Percentiles rank a stretch among this genome's conserved stretches.
Conservation (phyloP, 1,284 basidiomycete genomes). For the Rhizoctonia solani region DNA sequence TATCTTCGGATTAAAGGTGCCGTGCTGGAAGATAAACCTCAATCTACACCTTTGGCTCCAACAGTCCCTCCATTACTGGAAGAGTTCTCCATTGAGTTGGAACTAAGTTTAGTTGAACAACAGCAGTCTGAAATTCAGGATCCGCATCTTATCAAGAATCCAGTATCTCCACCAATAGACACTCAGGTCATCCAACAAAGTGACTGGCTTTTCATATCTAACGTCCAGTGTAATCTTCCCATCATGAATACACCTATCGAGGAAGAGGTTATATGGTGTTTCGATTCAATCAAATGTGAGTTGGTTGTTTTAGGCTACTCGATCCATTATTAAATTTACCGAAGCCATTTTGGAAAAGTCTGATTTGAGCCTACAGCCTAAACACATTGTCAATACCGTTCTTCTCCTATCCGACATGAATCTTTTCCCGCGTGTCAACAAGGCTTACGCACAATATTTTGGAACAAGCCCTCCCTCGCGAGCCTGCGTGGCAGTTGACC, state of each 20-base stretch:
- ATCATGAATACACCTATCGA: constrained; percentile 51
- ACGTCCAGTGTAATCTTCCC: constrained; percentile 51
- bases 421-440: constrained; percentile 74
- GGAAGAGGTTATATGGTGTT: constrained; percentile 67
- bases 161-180: background rate
- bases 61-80: constrained; percentile 60
- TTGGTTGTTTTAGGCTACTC: background rate
- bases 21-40: constrained; percentile 58
- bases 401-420: constrained; percentile 84
- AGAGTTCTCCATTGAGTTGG: constrained; percentile 40
- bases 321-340: background rate
- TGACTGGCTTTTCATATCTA: constrained; percentile 62
- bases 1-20: constrained; percentile 80
- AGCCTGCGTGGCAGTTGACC: constrained; percentile 83
- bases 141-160: background rate
- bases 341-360: background rate
- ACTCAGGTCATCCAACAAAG: background rate
- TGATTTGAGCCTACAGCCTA: background rate
- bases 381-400: constrained; percentile 77
- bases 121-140: background rate
- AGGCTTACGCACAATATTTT: constrained; percentile 79
- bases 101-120: constrained; percentile 4
- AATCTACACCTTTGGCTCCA: constrained; percentile 4
- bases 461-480: constrained; percentile 90
- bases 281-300: constrained; percentile 60